Base-by-base conservation (phyloP, 2,329 filamentous ascomycete species). In the Cordyceps javanica region DNA sequence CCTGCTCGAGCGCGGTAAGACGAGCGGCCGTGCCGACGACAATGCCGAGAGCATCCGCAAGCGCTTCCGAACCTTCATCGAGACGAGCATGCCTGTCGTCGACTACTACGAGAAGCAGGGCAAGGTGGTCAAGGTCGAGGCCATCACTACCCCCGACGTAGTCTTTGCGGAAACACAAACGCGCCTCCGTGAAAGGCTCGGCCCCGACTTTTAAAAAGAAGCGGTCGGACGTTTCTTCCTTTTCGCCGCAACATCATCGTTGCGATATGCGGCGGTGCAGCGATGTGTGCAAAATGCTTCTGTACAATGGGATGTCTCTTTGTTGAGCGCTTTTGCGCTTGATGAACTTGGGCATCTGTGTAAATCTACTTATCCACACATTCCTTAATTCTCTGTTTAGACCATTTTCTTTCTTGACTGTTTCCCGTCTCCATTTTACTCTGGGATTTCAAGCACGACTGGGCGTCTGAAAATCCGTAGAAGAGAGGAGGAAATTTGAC, bases 81-180 rank as follows among this genome's bases (percentile, higher is more conserved):
- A 97, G 75, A 96, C 91, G 2, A 96, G 91, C 75, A 97, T 97
- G 93, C 94, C 94, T 26, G 94, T 97, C 48, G 91, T 99, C 56
- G 82, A 96, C 65, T 84, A 90, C 70, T 97, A 89, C 72, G 86
- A 88, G 68, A 78, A 79, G 66, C 79, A 92, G 74, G 85, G 83
- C 66, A 86, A 87, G 69, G 91, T 97, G 16, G 83, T 96, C 70
- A 89, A 86, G 76, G 81, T 97, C 45, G 79, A 87, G 65, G 90
- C 92, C 30, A 87, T 85, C 26, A 81, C 83, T 44, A 67, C 74
- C 8, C 86, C 90, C 2, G 85, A 90, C 28, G 80, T 70, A 28
- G 84, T 87, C 50, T 85, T 81, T 66, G 69, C 70, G 62, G 76
- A 73, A 54, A 86, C 83, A 1, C 72, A 76, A 67, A 72, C 73